Base-by-base conservation (phyloP, 2,329 filamentous ascomycete species). In the Pseudogymnoascus sp. region DNA sequence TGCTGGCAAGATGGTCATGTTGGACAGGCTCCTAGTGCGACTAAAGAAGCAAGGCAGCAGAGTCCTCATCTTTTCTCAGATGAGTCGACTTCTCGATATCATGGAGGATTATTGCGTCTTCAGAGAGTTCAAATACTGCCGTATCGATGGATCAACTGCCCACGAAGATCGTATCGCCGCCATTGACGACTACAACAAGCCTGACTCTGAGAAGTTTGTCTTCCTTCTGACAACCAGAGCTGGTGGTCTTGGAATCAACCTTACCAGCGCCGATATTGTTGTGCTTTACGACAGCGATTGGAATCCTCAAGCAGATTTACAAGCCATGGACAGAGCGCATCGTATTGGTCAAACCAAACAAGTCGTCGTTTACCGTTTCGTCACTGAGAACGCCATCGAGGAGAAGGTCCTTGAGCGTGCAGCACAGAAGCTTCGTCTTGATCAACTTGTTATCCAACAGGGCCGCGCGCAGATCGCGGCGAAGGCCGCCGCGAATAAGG, bases 321-420 rank as follows among this genome's bases (percentile, higher is more conserved):
- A 99, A 77, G 95, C 95, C 64, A 99, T 99, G 95, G 95, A 99
- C 73, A 90, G 95, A 74, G 95, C 95, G 62, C 95, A 99, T 79
- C 92, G 95, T 79, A 99, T 99, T 71, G 95, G 95, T 41, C 95
- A 99, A 78, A 99, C 92, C 4, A 99, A 99, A 78, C 95, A 99
- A 75, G 95, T 99, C 10, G 85, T 93, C 48, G 95, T 99, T 3
- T 99, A 96, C 79, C 86, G 95, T 66, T 97, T 99, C 71, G 90
- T 99, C 23, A 99, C 96, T 0, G 95, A 99, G 74, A 96, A 96
- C 73, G 95, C 95, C 0, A 98, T 99, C 66, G 95, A 99, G 74
- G 95, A 99, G 77, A 98, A 99, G 79, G 95, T 99, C 8, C 80
- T 99, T 60, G 93, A 99, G 77, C 88, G 95, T 75, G 95, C 95